phyloP scores from a whole-genome alignment of 768 basidiomycete species.

The Daedaleopsis sinensis region DNA sequence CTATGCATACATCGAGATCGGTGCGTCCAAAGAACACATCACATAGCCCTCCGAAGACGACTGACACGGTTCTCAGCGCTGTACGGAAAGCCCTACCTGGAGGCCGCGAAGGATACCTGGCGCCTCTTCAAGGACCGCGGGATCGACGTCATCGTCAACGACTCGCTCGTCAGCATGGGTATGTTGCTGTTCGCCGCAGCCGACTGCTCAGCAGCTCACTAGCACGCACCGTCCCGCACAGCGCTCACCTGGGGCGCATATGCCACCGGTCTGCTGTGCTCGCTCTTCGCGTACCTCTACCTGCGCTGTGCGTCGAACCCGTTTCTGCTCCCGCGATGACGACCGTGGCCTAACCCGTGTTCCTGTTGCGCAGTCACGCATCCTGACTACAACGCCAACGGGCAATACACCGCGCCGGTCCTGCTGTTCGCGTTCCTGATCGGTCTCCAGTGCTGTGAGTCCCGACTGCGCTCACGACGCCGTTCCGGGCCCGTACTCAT shows the following conservation, averaged over 20 bases:
- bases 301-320: conserved; percentile 54
- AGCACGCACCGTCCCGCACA: conserved; percentile 32
- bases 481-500: background rate
- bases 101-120: conserved; percentile 86
- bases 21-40: conserved; percentile 36
- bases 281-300: conserved; percentile 79
- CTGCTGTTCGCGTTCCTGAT: conserved; percentile 83
- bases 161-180: conserved; percentile 81
- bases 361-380: conserved; percentile 54
- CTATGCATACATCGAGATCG: conserved; percentile 86
- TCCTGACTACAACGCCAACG: conserved; percentile 72
- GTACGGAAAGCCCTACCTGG: conserved; percentile 83
- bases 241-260: conserved; percentile 85
- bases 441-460: conserved; percentile 67
- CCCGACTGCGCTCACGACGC: too few relatives aligned
- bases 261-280: conserved; percentile 70
- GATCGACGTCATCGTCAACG: conserved; percentile 83
- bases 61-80: conserved; percentile 49
- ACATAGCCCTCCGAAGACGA: background rate
- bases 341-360: background rate
- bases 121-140: conserved; percentile 74
- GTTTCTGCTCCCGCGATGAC: background rate
- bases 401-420: conserved; percentile 79
- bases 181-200: conserved; percentile 29
- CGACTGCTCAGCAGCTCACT: background rate